Base-by-base conservation (phyloP, 257 asterid genomes). In the Scutellaria minor region DNA sequence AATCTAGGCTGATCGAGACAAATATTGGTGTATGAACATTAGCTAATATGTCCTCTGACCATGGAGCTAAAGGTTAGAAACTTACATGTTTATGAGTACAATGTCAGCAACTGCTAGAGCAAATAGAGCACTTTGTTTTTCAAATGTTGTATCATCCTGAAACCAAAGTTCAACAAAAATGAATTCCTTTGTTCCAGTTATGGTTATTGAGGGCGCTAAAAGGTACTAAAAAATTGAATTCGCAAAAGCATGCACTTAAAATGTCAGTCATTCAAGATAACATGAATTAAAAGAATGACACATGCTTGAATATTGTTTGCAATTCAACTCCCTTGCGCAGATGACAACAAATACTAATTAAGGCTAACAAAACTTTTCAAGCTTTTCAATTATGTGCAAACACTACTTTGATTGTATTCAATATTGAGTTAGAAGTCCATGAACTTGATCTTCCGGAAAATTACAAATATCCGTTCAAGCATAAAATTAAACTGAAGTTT, bases 61-160 rank as follows among this genome's bases (percentile, higher is more conserved):
- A 59, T 55, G 58, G 68, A 47, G 31, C 74, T 72, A 35, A 73
- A 76, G 67, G 56, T 27, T 9, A 58, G 5, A 15, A 66, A 74
- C 86, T 85, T 63, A 87, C 92, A 87, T 83, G 84, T 85, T 87
- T 66, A 87, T 79, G 51, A 87, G 79, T 59, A 87, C 83, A 71
- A 83, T 76, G 70, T 85, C 85, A 2, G 92, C 81, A 6, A 81
- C 79, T 7, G 85, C 89, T 27, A 84, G 68, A 76, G 87, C 84
- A 77, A 87, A 83, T 27, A 85, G 76, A 0, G 92, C 88, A 66
- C 84, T 83, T 79, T 83, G 92, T 63, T 85, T 87, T 62, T 87
- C 90, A 76, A 85, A 87, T 15, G 85, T 66, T 35, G 83, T 80
- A 71, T 85, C 85, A 40, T 85, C 86, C 92, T 87, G 85, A 66